Evolutionary conservation across 2,329 filamentous ascomycete genomes (phyloP).

Genomic region (Parasarocladium wereldwijsianum): DNA sequence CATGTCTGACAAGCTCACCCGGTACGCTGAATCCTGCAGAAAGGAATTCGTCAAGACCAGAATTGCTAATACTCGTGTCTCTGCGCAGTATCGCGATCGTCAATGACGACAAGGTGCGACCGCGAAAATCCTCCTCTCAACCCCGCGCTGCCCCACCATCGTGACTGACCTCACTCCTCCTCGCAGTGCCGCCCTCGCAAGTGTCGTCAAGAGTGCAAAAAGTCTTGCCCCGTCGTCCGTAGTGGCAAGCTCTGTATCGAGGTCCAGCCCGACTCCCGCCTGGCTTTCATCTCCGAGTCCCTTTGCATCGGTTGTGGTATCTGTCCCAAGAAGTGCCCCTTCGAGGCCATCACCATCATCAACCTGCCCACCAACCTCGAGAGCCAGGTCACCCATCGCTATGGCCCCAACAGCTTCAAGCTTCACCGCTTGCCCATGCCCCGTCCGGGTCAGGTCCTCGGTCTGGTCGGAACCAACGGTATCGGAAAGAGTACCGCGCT

Average conservation of each 20-base stretch:
- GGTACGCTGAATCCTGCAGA: conserved; percentile 39
- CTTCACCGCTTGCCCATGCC: conserved; percentile 93
- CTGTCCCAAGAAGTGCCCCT: conserved; percentile 98
- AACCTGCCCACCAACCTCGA: conserved; percentile 99
- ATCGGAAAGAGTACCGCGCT: conserved; percentile 99
- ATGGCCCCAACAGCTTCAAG: conserved; percentile 99
- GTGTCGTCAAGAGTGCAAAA: conserved; percentile 98
- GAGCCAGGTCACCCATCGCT: conserved; percentile 93
- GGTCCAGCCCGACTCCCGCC: conserved; percentile 74
- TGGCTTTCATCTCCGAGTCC: conserved; percentile 94
- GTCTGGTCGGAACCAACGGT: conserved; percentile 97
- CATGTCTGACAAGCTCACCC: conserved; percentile 91
- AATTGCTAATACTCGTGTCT: conserved; percentile 12
- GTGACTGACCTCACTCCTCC: conserved; percentile 13
- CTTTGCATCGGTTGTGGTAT: conserved; percentile 98
- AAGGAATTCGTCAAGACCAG: neutral
- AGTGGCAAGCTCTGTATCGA: conserved; percentile 97
- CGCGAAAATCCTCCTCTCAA: conserved; percentile 5
- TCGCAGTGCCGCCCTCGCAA: conserved; percentile 37
- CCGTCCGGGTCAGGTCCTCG: conserved; percentile 84
- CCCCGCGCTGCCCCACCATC: conserved; percentile 12
- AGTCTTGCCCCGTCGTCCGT: conserved; percentile 92
- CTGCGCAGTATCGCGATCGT: conserved; percentile 83
- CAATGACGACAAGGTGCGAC: conserved; percentile 84
- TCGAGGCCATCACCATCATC: conserved; percentile 98